Base-by-base conservation (phyloP, 495 filamentous ascomycete genomes). In the Aspergillus sclerotioniger region DNA sequence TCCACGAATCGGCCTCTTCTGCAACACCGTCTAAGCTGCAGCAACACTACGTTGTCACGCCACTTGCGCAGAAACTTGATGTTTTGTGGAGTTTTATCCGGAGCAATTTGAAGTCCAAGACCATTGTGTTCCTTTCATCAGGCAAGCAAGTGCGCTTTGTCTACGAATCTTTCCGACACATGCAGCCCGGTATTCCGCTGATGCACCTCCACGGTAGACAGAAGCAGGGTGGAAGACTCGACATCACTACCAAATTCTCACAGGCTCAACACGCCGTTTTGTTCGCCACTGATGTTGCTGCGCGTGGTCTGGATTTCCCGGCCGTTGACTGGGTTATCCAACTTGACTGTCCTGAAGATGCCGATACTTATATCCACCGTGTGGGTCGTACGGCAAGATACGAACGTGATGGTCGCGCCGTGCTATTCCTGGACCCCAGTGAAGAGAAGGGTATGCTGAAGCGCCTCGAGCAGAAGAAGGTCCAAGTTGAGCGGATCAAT, bases 251-350 rank as follows among this genome's bases (percentile, higher is more conserved):
- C 4, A 84, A 85, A 39, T 99, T 96, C 67, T 82, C 89, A 0
- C 77, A 85, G 10, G 80, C 92, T 2, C 89, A 92, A 63, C 79
- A 89, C 43, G 84, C 87, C 3, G 96, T 95, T 63, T 82, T 99
- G 1, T 96, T 99, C 65, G 90, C 93, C 1, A 99, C 94, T 0
- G 94, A 98, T 68, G 90, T 98, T 31, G 90, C 92, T 33, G 94
- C 94, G 0, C 82, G 94, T 62, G 94, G 94, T 53, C 80, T 98
- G 8, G 94, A 98, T 68, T 97, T 98, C 68, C 94, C 94, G 0
- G 90, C 92, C 12, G 92, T 98, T 1, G 94, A 98, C 69, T 98
- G 94, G 92, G 94, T 98, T 9, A 87, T 98, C 46, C 94, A 98
- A 66, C 72, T 91, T 28, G 94, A 98, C 69, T 96, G 91, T 59